A percentile compares a stretch with the other conserved stretches of the same genome.
Conservation (phyloP, 805 yeast species). For the Debaryomyces hansenii region DNA sequence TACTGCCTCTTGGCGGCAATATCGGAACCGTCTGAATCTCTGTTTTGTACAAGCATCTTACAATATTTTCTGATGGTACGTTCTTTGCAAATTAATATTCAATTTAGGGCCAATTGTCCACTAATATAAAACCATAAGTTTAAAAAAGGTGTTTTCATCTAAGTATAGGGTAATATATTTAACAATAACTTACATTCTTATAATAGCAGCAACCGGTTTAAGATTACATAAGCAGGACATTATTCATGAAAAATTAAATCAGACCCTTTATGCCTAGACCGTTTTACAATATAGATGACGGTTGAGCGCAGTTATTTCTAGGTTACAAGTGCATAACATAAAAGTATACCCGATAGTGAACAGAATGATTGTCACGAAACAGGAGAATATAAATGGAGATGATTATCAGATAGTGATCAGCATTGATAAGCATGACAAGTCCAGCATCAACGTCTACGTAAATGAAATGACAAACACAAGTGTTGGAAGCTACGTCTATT, state of each 20-base stretch:
- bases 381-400: neutral
- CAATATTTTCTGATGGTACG: neutral
- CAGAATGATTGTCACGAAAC: neutral
- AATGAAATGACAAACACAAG: slow-evolving; percentile 20
- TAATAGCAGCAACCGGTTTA: slow-evolving; percentile 1
- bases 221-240: slow-evolving; percentile 1
- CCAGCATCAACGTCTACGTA: slow-evolving; percentile 17
- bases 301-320: slow-evolving; percentile 4
- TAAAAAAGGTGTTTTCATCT: too few relatives aligned
- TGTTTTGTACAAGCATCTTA: neutral
- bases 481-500: slow-evolving; percentile 31
- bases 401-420: slow-evolving; percentile 1
- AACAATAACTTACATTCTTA: neutral
- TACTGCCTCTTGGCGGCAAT: neutral
- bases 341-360: too few relatives aligned
- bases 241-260: neutral
- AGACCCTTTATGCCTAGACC: slow-evolving; percentile 1
- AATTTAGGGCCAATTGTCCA: too few relatives aligned
- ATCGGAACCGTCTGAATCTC: neutral
- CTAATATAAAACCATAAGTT: too few relatives aligned
- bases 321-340: slow-evolving; percentile 1
- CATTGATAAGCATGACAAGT: neutral
- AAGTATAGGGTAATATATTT: too few relatives aligned
- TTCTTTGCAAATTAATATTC: too few relatives aligned
- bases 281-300: too few relatives aligned